Evolutionary conservation across 2,329 filamentous ascomycete genomes (phyloP).

Genomic region (Diaporthe sp.): DNA sequence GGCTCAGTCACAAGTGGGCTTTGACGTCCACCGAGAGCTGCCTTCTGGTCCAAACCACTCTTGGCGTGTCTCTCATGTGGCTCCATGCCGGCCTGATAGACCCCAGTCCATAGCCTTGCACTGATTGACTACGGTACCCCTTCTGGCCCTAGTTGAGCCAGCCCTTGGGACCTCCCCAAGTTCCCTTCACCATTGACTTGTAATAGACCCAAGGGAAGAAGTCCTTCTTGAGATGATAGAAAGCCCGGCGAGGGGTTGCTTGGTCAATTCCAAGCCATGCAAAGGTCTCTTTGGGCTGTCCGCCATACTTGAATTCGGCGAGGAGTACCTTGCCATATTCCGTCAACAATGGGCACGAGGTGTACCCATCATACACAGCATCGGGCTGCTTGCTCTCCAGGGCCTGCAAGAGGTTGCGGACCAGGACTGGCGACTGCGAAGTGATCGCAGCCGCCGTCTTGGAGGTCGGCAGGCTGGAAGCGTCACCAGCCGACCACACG

Average conservation of each 20-base stretch:
- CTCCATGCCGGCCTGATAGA: background rate
- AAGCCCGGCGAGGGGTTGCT: constrained; percentile 53
- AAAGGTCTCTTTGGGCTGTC: constrained; percentile 61
- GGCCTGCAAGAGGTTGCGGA: constrained; percentile 54
- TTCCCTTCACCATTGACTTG: constrained; percentile 50
- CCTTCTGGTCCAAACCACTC: background rate
- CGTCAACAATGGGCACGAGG: constrained; percentile 59
- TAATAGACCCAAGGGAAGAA: constrained; percentile 55
- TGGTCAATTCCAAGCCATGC: constrained; percentile 51
- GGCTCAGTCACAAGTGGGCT: background rate
- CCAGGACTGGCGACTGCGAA: constrained; percentile 57
- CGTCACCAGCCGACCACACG: constrained; percentile 56
- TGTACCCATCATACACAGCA: constrained; percentile 58
- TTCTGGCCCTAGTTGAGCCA: constrained; percentile 15
- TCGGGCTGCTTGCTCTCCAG: constrained; percentile 51
- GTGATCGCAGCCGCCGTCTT: constrained; percentile 62
- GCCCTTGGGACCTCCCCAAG: constrained; percentile 49
- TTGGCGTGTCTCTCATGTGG: background rate
- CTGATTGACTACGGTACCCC: background rate
- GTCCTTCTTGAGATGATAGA: constrained; percentile 61
- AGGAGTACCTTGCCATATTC: constrained; percentile 60
- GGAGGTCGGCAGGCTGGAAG: constrained; percentile 55
- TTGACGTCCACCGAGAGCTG: background rate
- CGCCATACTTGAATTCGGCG: constrained; percentile 63
- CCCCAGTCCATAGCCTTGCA: background rate